A percentile compares a stretch with the other conserved stretches of the same genome.
phyloP scores from a whole-genome alignment of 2,329 filamentous ascomycete genomes.

The Pestalotiopsis sp. region DNA sequence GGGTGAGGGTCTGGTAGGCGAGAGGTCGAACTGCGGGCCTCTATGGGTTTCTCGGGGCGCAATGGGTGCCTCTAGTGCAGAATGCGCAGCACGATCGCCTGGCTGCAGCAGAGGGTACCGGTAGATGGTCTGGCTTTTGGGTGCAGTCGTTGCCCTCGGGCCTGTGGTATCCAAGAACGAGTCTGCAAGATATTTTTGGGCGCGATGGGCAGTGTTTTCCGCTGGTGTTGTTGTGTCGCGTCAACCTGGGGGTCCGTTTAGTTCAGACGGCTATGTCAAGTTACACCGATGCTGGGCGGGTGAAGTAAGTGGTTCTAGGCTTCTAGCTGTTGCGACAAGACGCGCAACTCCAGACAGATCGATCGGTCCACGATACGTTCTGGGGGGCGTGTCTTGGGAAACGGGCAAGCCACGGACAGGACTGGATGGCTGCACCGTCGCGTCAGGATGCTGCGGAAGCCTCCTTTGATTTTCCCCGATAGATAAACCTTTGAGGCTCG shows the following conservation, averaged over 20 bases:
- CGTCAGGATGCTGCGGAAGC: conserved; percentile 8
- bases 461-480: neutral
- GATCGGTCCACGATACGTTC: neutral
- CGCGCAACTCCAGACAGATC: neutral
- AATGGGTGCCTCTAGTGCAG: conserved; percentile 22
- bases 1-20: conserved; percentile 25
- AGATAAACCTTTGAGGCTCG: neutral
- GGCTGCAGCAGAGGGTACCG: conserved; percentile 26
- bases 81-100: conserved; percentile 31
- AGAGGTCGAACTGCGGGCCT: conserved; percentile 40
- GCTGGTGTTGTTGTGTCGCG: neutral
- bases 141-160: neutral
- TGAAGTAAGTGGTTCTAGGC: neutral
- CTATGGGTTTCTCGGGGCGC: conserved; percentile 19
- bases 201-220: neutral
- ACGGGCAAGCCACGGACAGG: neutral
- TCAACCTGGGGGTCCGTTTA: neutral
- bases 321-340: neutral
- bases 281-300: conserved; percentile 12
- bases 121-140: neutral
- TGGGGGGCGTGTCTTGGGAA: conserved; percentile 2
- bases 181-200: neutral
- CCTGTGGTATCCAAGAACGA: neutral
- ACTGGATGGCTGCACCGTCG: conserved; percentile 12
- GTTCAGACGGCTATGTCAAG: conserved; percentile 4